These are phyloP conservation scores for Pythium oligandrum DNA, from an alignment of 352 stramenopile species.

Conservation along the genomic window DNA sequence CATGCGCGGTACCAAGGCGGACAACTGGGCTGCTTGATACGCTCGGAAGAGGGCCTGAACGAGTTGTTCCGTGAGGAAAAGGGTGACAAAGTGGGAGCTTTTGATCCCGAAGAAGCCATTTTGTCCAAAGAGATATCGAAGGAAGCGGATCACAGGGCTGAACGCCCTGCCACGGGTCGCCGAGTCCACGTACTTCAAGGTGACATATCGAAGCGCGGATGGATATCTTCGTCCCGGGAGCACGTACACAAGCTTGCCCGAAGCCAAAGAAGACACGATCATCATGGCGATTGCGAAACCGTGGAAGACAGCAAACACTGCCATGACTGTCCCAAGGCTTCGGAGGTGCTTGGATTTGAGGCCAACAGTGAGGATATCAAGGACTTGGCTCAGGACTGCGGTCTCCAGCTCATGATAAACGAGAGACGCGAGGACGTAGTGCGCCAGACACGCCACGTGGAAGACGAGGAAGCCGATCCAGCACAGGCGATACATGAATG, in stretches of 20 bases:
- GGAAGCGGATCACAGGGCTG: no score
- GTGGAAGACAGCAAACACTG: neutral
- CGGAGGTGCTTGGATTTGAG: neutral
- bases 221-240: no score
- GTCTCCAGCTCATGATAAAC: neutral
- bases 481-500: neutral
- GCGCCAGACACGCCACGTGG: neutral
- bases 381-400: neutral
- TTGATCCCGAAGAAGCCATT: neutral
- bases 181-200: no score
- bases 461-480: neutral
- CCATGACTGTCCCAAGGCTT: neutral
- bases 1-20: no score
- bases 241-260: no score
- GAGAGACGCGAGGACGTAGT: neutral
- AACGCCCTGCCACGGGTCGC: no score
- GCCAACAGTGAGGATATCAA: neutral
- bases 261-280: neutral
- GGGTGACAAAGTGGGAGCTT: neutral
- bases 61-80: neutral
- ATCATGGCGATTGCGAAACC: neutral
- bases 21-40: neutral
- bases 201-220: no score
- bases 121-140: neutral
- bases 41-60: neutral